phyloP scores from a whole-genome alignment of 352 stramenopile genomes.

The Phytophthora pluvialis region DNA sequence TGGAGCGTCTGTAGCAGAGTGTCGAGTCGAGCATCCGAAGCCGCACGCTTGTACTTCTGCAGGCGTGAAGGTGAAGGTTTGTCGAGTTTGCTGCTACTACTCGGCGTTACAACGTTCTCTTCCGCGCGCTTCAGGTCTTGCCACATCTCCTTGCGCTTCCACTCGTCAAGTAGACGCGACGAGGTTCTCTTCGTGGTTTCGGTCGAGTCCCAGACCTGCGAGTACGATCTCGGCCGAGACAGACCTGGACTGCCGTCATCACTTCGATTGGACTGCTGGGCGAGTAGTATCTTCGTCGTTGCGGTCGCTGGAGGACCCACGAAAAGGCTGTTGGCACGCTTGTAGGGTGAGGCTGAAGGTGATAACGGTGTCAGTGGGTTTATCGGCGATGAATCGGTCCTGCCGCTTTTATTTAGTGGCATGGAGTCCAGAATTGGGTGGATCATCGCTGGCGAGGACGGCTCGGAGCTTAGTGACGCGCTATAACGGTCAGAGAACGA shows the following conservation, averaged over 20 bases:
- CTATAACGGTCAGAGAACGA: constrained; percentile 13
- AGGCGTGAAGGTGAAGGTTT: constrained; percentile 19
- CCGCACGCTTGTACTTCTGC: constrained; percentile 26
- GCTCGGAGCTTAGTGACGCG: constrained; percentile 11
- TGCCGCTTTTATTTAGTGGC: constrained; percentile 15
- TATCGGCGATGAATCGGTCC: constrained; percentile 17
- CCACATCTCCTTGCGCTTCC: constrained; percentile 81
- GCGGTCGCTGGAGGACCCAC: constrained; percentile 11
- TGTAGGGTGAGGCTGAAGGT: constrained; percentile 44
- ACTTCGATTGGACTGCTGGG: constrained; percentile 15
- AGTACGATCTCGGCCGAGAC: constrained; percentile 35
- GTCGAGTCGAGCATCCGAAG: constrained; percentile 37
- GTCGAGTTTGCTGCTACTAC: constrained; percentile 15
- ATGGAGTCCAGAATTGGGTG: constrained; percentile 38
- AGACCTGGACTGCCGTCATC: constrained; percentile 22
- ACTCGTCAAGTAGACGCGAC: constrained; percentile 67
- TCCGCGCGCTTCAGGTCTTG: constrained; percentile 74
- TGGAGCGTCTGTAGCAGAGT: constrained; percentile 39
- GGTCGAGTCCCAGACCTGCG: constrained; percentile 53
- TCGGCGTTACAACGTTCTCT: constrained; percentile 45
- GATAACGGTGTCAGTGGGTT: constrained; percentile 22
- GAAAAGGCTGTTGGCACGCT: constrained; percentile 51
- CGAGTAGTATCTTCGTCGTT: constrained; percentile 24
- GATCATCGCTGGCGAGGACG: constrained; percentile 28
- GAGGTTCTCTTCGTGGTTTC: constrained; percentile 40